These are phyloP conservation scores for Chaetothyriales sp. DNA, from an alignment of 2,329 filamentous ascomycete species.

Conservation along the genomic window DNA sequence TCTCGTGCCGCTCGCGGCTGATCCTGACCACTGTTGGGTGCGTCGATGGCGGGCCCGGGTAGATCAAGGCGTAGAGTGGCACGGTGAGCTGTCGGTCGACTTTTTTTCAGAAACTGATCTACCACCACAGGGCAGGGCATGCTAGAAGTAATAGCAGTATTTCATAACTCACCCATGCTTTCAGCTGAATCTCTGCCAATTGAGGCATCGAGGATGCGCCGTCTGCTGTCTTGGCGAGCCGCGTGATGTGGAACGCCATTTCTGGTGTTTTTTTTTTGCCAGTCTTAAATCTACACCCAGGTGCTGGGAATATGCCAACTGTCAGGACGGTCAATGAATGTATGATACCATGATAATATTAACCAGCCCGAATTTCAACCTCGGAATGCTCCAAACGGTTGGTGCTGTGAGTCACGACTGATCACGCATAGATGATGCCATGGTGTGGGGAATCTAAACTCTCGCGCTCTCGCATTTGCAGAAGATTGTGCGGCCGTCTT, in stretches of 20 bases:
- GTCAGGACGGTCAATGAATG: too few relatives aligned
- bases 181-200: not conserved
- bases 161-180: not conserved
- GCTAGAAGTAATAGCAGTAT: too few relatives aligned
- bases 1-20: slow-evolving; percentile 3
- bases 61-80: slow-evolving; percentile 4
- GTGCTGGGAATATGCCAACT: too few relatives aligned
- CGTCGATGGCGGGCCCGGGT: slow-evolving; percentile 5
- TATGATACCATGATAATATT: too few relatives aligned
- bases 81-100: slow-evolving; percentile 4
- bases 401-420: too few relatives aligned
- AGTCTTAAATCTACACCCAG: too few relatives aligned
- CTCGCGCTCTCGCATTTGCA: not conserved
- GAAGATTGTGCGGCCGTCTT: not conserved
- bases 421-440: not conserved
- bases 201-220: not conserved
- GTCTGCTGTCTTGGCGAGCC: not conserved
- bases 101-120: too few relatives aligned
- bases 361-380: too few relatives aligned
- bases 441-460: not conserved
- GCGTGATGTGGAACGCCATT: not conserved
- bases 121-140: too few relatives aligned
- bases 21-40: slow-evolving; percentile 2
- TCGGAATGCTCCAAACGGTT: too few relatives aligned
- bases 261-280: too few relatives aligned